Base-by-base conservation (phyloP, 345 rosid genomes). In the Eucalyptus virginea region DNA sequence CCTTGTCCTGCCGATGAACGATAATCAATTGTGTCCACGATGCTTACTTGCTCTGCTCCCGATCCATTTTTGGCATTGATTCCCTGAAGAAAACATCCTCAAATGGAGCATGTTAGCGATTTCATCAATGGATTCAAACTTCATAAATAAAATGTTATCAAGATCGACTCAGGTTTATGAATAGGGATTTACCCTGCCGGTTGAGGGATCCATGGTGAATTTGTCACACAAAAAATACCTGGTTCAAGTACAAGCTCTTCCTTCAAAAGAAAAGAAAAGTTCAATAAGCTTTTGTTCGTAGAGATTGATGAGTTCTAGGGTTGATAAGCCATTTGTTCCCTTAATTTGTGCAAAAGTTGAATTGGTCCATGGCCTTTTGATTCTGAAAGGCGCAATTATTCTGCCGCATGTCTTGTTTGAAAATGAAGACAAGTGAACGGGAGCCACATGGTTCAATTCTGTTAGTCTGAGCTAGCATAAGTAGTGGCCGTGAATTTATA, bases 1-100 rank as follows among this genome's bases (percentile, higher is more conserved):
- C 87, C 91, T 91, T 94, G 91, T 54, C 98, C 96, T 8, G 96
- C 93, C 47, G 97, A 91, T 6, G 97, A 92, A 37, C 90, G 88
- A 42, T 91, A 87, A 34, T 95, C 94, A n/a, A 65, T 88, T 9
- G 98, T 91, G 87, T 88, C 92, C 83, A 94, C 93, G 91, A 80
- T 92, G 87, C 80, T 94, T 90, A 91, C 94, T 65, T 86, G 47
- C 89, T 77, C 89, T 50, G 16, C 90, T 26, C 93, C 94, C 86
- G 87, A 90, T 62, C 51, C 92, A 81, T 87, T 91, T 52, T 48
- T 26, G 16, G 3, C 26, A 50, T 19, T 40, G 11, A 47, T 69
- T 52, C 34, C 86, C 87, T 86, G 47, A 51, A 30, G 18, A 48
- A 62, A 69, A 89, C 32, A 86, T 9, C 13, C 48, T 37, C 83